phyloP scores from a whole-genome alignment of 1,284 basidiomycete genomes.

The Ganoderma boninense region DNA sequence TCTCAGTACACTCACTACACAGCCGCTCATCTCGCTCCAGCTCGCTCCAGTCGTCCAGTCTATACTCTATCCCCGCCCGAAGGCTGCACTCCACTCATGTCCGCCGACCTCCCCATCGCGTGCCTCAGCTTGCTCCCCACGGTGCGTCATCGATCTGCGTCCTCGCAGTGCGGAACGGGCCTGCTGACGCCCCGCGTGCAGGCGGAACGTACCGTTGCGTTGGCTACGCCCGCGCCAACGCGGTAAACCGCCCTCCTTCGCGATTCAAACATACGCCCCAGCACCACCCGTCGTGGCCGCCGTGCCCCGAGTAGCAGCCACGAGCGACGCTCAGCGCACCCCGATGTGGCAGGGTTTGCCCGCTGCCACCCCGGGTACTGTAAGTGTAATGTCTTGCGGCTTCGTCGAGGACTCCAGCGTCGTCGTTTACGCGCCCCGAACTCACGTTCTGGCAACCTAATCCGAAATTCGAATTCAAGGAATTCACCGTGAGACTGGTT shows the following conservation, averaged over 20 bases:
- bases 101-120: not conserved
- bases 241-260: not conserved
- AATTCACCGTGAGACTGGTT: not conserved
- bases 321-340: conserved; percentile 2
- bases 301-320: not conserved
- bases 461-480: not conserved
- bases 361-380: not conserved
- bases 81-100: not conserved
- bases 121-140: not conserved
- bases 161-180: not conserved
- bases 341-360: not conserved
- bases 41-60: not conserved
- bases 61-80: not conserved
- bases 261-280: conserved; percentile 1
- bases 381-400: not conserved
- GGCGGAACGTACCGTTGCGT: conserved; percentile 1
- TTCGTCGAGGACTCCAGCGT: not conserved
- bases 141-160: conserved; percentile 6
- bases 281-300: not conserved
- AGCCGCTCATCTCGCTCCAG: not conserved
- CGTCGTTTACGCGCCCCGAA: not conserved
- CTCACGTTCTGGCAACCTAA: not conserved
- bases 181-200: not conserved
- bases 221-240: not conserved
- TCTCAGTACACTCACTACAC: not conserved